Evolutionary conservation across 768 basidiomycete genomes (phyloP).

Genomic region (Russula emetica): DNA sequence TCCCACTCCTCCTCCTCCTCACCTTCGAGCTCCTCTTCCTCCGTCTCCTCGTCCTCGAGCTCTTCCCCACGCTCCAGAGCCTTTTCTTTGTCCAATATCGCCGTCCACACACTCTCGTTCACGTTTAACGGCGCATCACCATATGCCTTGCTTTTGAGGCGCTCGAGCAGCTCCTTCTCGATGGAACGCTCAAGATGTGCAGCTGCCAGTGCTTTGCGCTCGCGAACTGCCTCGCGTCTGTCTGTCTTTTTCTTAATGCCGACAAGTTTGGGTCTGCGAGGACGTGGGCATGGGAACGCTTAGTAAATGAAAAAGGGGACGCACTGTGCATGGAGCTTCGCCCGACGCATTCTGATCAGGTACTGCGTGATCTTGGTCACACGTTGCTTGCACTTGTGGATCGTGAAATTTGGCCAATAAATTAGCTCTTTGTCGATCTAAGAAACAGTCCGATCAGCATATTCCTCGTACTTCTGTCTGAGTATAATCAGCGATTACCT

Average conservation of each 20-base stretch:
- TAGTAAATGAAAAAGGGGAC: conserved; percentile 31
- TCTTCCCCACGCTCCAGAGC: conserved; percentile 46
- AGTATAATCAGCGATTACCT: conserved; percentile 46
- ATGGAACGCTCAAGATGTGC: conserved; percentile 94
- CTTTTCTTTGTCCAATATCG: conserved; percentile 78
- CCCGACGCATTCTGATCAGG: conserved; percentile 93
- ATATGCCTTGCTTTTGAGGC: conserved; percentile 94
- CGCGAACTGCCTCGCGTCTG: conserved; percentile 83
- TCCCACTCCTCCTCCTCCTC: conserved; percentile 55
- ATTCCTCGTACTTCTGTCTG: background rate
- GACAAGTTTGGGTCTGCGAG: conserved; percentile 77
- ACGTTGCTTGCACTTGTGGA: conserved; percentile 99
- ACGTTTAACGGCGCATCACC: conserved; percentile 97
- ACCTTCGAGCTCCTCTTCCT: conserved; percentile 43
- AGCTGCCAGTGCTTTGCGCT: conserved; percentile 93
- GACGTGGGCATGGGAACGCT: background rate
- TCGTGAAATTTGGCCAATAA: conserved; percentile 97
- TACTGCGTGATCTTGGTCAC: conserved; percentile 99
- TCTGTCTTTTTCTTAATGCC: conserved; percentile 98
- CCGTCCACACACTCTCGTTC: conserved; percentile 94
- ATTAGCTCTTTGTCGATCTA: conserved; percentile 93
- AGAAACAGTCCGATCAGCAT: background rate
- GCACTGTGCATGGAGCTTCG: conserved; percentile 82
- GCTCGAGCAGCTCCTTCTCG: conserved; percentile 92
- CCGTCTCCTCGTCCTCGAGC: conserved; percentile 36